Evolutionary conservation across 768 basidiomycete species (phyloP).

Genomic region (Collybiopsis confluens): DNA sequence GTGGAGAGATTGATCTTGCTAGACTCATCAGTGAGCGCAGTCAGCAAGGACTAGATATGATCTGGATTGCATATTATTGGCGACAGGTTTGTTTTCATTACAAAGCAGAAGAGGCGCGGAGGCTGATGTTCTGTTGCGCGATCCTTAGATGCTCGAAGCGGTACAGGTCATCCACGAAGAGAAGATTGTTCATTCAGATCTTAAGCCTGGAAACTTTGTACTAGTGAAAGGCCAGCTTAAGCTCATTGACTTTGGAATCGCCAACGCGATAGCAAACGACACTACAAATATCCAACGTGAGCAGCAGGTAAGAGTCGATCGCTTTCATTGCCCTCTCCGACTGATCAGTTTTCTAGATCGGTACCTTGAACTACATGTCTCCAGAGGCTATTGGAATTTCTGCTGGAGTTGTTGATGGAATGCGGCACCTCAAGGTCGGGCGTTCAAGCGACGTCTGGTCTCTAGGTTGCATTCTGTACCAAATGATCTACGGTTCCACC

Average conservation of each 20-base stretch:
- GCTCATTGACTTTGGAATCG: slow-evolving; percentile 99
- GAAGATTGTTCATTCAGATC: slow-evolving; percentile 97
- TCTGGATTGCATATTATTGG: slow-evolving; percentile 95
- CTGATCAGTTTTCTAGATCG: slow-evolving; percentile 53
- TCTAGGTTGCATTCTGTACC: slow-evolving; percentile 94
- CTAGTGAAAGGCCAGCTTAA: slow-evolving; percentile 93
- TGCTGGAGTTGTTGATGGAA: slow-evolving; percentile 82
- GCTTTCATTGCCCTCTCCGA: not conserved
- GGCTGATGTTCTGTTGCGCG: not conserved
- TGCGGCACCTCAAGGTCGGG: slow-evolving; percentile 89
- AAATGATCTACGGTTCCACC: slow-evolving; percentile 94
- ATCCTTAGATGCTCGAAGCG: slow-evolving; percentile 86
- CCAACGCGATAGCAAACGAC: slow-evolving; percentile 97
- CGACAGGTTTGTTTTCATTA: slow-evolving; percentile 65
- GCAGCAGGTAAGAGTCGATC: slow-evolving; percentile 61
- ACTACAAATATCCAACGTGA: slow-evolving; percentile 98
- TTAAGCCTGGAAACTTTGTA: slow-evolving; percentile 98
- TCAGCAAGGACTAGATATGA: slow-evolving; percentile 83
- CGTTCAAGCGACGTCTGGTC: slow-evolving; percentile 98
- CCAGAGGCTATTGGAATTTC: slow-evolving; percentile 92
- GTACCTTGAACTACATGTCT: slow-evolving; percentile 98
- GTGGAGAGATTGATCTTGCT: slow-evolving; percentile 91
- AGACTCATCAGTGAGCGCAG: slow-evolving; percentile 79
- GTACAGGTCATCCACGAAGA: slow-evolving; percentile 98
- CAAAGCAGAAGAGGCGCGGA: not conserved